Evolutionary conservation across 352 stramenopile genomes (phyloP).

Genomic region (Globisporangium acanthophoron): DNA sequence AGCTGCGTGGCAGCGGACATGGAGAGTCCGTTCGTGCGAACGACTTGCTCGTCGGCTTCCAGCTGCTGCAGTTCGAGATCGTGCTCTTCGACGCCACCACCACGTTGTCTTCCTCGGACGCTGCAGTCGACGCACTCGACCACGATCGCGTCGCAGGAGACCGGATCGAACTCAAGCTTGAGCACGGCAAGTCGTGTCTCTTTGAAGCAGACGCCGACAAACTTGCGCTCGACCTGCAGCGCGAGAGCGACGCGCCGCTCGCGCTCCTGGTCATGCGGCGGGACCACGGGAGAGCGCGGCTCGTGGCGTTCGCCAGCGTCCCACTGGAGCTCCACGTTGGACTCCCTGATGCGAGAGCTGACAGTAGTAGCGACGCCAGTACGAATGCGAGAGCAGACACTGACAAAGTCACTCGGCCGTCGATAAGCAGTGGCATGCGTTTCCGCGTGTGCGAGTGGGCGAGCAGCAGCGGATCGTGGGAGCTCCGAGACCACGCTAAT

Average conservation of each 20-base stretch:
- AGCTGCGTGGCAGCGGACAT: background rate
- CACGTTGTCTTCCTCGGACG: background rate
- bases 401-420: background rate
- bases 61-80: constrained; percentile 48
- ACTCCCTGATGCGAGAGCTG: constrained; percentile 1
- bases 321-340: constrained; percentile 23
- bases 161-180: constrained; percentile 11
- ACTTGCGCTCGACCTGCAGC: constrained; percentile 22
- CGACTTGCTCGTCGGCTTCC: constrained; percentile 32
- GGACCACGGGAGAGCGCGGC: constrained; percentile 25
- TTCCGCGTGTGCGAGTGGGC: constrained; percentile 42
- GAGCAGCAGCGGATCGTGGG: constrained; percentile 25
- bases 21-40: background rate
- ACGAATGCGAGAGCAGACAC: background rate
- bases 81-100: constrained; percentile 29
- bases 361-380: background rate
- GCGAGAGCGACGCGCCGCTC: constrained; percentile 18
- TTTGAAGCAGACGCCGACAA: constrained; percentile 29
- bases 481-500: constrained; percentile 27
- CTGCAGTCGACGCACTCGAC: background rate
- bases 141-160: background rate
- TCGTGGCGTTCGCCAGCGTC: constrained; percentile 30
- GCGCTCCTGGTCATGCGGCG: constrained; percentile 30
- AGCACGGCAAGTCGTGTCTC: constrained; percentile 45
- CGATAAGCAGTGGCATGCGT: constrained; percentile 6